Base-by-base conservation (phyloP, 305 asterid genomes). In the Fraxinus floribunda region DNA sequence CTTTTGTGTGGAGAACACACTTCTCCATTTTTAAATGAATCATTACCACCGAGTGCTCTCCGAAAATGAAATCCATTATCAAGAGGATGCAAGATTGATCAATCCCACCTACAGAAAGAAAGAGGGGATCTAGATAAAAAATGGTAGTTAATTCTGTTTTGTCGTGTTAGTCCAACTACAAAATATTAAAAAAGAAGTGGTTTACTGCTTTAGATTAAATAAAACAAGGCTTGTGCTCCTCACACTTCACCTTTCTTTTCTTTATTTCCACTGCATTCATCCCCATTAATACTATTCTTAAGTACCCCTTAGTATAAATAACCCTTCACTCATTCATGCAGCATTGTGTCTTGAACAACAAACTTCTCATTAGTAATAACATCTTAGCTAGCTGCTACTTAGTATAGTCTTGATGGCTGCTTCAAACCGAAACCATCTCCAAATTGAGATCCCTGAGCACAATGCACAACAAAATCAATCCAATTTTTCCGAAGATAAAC, bases 1-100 rank as follows among this genome's bases (percentile, higher is more conserved):
- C 81, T 36, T 79, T 32, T 34, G 86, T 78, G 88, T 87, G 90
- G 90, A 87, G 80, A 81, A 82, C 92, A 92, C 93, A 92, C 89
- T 89, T 88, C 87, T 57, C 39, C 78, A 84, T 89, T 85, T 83
- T 46, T 46, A 46, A 46, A 46, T 46, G 57, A 13, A 3, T 46
- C 57, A 13, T 46, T 46, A 46, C 18, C 18, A 13, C n/a, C 16
- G 18, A 46, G 57, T 84, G 87, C 83, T 82, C 83, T 86, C 86
- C 80, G 35, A 35, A 32, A 2, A 78, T 70, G 64, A 13, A 46
- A 75, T 80, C 85, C 87, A 84, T 80, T 55, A 79, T 70, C 84
- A 52, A 11, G 73, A 68, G 38, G 20, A 46, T 11, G 10, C n/a
- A 15, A 46, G 18, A 3, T 29, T 68, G 7, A 29, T 68, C 5